Evolutionary conservation across 78 protist species (phyloP).

Genomic region (Emiliania huxleyi): DNA sequence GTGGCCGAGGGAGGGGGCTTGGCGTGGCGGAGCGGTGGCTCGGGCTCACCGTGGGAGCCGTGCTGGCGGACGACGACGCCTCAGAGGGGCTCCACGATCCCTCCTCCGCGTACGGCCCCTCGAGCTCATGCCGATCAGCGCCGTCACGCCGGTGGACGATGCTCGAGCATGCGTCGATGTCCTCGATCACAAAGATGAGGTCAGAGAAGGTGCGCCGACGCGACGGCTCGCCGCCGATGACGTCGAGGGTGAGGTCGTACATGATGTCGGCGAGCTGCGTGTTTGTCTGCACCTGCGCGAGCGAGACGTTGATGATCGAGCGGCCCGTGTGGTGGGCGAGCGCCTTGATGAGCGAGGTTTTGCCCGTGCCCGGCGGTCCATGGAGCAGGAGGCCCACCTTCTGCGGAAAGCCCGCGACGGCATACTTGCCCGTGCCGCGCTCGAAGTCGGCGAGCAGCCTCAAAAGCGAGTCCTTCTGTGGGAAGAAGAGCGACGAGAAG

Average conservation of each 20-base stretch:
- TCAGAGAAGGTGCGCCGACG: not conserved
- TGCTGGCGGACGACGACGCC: no score
- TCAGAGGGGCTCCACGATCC: no score
- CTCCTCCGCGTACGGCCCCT: no score
- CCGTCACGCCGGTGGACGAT: not conserved
- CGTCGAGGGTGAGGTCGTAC: no score
- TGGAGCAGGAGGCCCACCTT: conserved; percentile 63
- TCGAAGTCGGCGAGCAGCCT: conserved; percentile 17
- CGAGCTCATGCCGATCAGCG: no score
- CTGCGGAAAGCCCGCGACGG: conserved; percentile 61
- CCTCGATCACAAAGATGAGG: conserved; percentile 66
- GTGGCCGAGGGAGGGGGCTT: no score
- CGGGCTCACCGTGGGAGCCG: no score
- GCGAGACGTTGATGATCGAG: conserved; percentile 50
- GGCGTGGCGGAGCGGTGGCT: no score
- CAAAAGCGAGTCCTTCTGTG: not conserved
- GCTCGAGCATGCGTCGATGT: conserved; percentile 67
- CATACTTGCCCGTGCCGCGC: conserved; percentile 59
- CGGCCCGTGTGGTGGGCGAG: conserved; percentile 53
- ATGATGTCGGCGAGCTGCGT: conserved; percentile 31
- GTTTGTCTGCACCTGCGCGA: not conserved
- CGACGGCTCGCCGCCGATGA: no score
- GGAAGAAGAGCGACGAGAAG: not conserved
- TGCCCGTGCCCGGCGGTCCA: conserved; percentile 79
- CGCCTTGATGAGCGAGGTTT: conserved; percentile 53